A percentile compares a stretch with the other conserved stretches of the same genome.
phyloP scores from a whole-genome alignment of 2,329 filamentous ascomycete genomes.

The Fusarium sp. region DNA sequence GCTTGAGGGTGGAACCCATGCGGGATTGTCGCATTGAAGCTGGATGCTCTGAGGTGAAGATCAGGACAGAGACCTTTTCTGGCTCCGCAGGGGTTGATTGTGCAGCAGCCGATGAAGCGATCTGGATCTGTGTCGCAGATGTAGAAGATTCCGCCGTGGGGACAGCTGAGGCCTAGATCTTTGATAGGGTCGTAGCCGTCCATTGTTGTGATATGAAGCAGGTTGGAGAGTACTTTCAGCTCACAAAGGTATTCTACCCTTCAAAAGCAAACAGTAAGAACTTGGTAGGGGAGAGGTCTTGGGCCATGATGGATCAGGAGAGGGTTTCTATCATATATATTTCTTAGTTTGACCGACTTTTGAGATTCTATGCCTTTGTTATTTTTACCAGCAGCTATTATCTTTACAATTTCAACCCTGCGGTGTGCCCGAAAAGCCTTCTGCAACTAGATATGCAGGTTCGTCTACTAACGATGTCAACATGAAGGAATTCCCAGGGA shows the following conservation, averaged over 20 bases:
- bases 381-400: too few relatives aligned
- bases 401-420: accelerated
- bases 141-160: conserved; percentile 52
- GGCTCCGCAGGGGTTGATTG: conserved; percentile 49
- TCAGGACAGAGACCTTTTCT: conserved; percentile 38
- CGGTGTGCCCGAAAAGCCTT: neutral
- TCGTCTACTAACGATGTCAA: neutral
- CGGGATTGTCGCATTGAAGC: conserved; percentile 47
- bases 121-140: conserved; percentile 49
- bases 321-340: neutral
- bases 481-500: neutral
- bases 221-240: neutral
- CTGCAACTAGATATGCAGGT: neutral
- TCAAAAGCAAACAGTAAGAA: accelerated
- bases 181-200: conserved; percentile 9
- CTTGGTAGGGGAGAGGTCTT: accelerated
- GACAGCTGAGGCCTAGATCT: conserved; percentile 50
- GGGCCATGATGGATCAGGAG: accelerated
- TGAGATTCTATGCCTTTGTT: conserved; percentile 6
- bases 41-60: conserved; percentile 40
- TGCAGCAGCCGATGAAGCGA: conserved; percentile 58
- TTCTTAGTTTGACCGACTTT: too few relatives aligned
- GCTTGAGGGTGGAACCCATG: conserved; percentile 48
- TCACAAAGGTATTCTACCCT: neutral
- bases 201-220: conserved; percentile 13